Base-by-base conservation (phyloP, 2,329 filamentous ascomycete species). In the Aphanocladium album region DNA sequence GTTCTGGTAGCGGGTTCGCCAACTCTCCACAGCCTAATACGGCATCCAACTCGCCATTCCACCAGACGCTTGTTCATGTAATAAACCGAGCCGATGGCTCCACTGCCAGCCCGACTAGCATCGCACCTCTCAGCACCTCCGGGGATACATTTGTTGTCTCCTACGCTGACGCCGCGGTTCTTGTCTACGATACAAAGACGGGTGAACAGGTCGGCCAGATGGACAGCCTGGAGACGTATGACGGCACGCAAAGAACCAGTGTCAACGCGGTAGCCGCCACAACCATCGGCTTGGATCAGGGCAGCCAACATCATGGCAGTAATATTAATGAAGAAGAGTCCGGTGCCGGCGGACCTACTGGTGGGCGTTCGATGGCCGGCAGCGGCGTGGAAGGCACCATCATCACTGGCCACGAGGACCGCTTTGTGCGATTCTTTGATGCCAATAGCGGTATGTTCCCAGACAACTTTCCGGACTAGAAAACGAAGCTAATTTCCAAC, bases 341-440 rank as follows among this genome's bases (percentile, higher is more conserved):
- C 12, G 73, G 72, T n/a, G 83, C 90, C 1, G 89, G 89, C 47
- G 91, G 92, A 1, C 91, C 93, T 6, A 98, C 95, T 12, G 90
- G 90, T 25, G 79, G 81, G 39, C 77, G 81, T 35, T 79, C 79
- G 0, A 81, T 81, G 77, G 87, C 88, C 8, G 89, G 87, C 56
- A 91, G 89, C 60, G 89, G 89, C 37, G 87, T 96, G 1, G 93
- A 97, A 74, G 95, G 95, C 14, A 90, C 96, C 23, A 90, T 99
- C 62, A 97, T 99, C 65, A 96, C 90, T 63, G 95, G 95, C 65
- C 93, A 99, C 72, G 95, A 99, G 78, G 95, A 99, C 77, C 88
- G 90, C 67, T 97, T 92, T 70, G 92, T 99, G 67, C 84, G 93
- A 66, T 96, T 99, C 81, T 99, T 96, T 73, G 95, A 99, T 80